These are phyloP conservation scores for Beauveria bassiana DNA, from an alignment of 2,329 filamentous ascomycete species.

Conservation along the genomic window DNA sequence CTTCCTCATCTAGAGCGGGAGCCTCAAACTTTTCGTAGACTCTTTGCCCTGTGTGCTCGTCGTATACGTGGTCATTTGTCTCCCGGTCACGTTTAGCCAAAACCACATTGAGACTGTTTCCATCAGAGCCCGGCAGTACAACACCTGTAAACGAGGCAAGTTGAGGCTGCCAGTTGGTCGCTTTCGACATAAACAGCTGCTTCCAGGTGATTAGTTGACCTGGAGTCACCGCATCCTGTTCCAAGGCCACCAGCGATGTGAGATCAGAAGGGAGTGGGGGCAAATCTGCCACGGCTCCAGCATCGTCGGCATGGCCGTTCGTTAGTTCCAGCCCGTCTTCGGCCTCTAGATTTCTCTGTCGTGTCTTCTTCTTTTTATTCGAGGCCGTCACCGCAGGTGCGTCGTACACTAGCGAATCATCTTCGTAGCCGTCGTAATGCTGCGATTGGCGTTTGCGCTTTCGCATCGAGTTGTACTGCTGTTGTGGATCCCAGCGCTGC, in stretches of 20 bases:
- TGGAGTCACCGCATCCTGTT: constrained; percentile 36
- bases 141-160: constrained; percentile 58
- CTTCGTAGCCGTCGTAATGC: constrained; percentile 23
- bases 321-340: neutral
- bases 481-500: constrained; percentile 80
- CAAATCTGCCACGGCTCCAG: constrained; percentile 45
- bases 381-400: constrained; percentile 9
- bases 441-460: constrained; percentile 43
- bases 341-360: constrained; percentile 25
- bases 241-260: constrained; percentile 42
- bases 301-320: constrained; percentile 23
- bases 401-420: constrained; percentile 15
- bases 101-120: constrained; percentile 49
- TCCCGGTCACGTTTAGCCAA: constrained; percentile 63
- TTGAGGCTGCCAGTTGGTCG: constrained; percentile 59
- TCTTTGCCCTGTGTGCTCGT: constrained; percentile 61
- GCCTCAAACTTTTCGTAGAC: constrained; percentile 74
- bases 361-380: constrained; percentile 25
- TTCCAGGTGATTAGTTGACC: constrained; percentile 66
- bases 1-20: constrained; percentile 52
- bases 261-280: constrained; percentile 53
- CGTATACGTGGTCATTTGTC: constrained; percentile 49
- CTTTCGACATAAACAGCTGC: constrained; percentile 51
- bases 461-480: constrained; percentile 37
- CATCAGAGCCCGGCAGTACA: constrained; percentile 45